Evolutionary conservation across 768 basidiomycete species (phyloP), one percentile per base, ranked within the genome.

Genomic region (Termitomyces sp.): DNA sequence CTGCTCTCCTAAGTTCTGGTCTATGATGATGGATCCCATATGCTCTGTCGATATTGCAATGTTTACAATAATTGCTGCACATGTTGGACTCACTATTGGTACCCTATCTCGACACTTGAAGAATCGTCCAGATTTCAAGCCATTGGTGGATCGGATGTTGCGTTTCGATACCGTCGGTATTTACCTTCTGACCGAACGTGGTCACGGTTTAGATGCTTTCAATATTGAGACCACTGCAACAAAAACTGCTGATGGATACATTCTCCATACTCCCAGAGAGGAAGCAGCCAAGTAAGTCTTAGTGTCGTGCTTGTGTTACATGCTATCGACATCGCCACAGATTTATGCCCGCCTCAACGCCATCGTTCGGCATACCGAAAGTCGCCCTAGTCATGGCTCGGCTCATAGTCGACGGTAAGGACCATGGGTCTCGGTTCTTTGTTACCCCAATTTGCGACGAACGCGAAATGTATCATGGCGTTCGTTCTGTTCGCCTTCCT

Each of bases 211-310:
- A n/a, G 84, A 85, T 48, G 78, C 82, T 1, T 78, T 81, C 63
- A 83, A 86, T 63, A 77, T 85, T 11, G 83, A 86, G 66, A 86
- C 85, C 7, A 86, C 83, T 15, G 85, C 82, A 12, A 82, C 79
- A 0, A 75, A 75, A 58, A 80, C 77, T 1, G 52, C 70, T 3
- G 70, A 78, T 58, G 84, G 83, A 2, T 85, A 80, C 59, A 73
- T 82, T 45, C 76, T 86, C 37, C 70, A 85, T 60, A 82, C 84
- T 0, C 83, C 83, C 39, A 70, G 79, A 39, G 79, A 82, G 62
- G 81, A 83, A 68, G 84, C 83, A 34, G 77, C 81, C 47, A 86
- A 86, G 83, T 84, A 64, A 58, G 78, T 69, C 31, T 22, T 27
- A 55, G 16, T 54, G 41, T 53, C 34, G 56, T 48, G 27, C 45